A percentile compares a stretch with the other conserved stretches of the same genome.
Evolutionary conservation across 2,329 filamentous ascomycete species (phyloP).

Genomic region (Trichophaea hybrida): DNA sequence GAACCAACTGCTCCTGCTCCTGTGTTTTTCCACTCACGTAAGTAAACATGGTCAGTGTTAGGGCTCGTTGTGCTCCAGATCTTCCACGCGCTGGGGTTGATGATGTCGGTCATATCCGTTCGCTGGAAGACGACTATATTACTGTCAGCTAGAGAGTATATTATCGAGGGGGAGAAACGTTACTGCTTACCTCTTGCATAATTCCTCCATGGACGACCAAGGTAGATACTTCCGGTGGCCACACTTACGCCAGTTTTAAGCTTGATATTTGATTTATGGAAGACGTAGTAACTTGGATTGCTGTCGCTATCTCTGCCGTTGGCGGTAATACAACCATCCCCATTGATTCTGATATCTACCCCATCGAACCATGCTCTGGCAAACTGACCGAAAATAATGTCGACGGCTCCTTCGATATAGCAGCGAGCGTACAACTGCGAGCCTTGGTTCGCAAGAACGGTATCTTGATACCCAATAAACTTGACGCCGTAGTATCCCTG

Average conservation of each 20-base stretch:
- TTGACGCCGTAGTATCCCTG: slow-evolving; percentile 45
- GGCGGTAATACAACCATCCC: slow-evolving; percentile 37
- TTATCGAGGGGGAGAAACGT: no score
- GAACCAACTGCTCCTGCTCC: slow-evolving; percentile 42
- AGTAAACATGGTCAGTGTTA: slow-evolving; percentile 39
- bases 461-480: slow-evolving; percentile 45
- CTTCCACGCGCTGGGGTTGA: slow-evolving; percentile 46
- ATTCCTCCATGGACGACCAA: slow-evolving; percentile 41
- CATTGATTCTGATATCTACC: slow-evolving; percentile 37
- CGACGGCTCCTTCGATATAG: slow-evolving; percentile 44
- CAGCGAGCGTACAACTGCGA: slow-evolving; percentile 42
- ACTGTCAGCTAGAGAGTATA: no score
- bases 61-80: slow-evolving; percentile 39
- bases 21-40: slow-evolving; percentile 46
- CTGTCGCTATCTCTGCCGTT: slow-evolving; percentile 33
- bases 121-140: slow-evolving; percentile 36
- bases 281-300: slow-evolving; percentile 39
- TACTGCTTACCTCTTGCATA: slow-evolving; percentile 28
- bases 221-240: slow-evolving; percentile 34
- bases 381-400: slow-evolving; percentile 46
- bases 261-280: slow-evolving; percentile 40
- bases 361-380: slow-evolving; percentile 40
- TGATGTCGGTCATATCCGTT: slow-evolving; percentile 39
- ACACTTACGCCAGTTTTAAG: slow-evolving; percentile 33
- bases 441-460: slow-evolving; percentile 38